Base-by-base conservation (phyloP, 768 basidiomycete species). In the Lactarius sanguifluus region DNA sequence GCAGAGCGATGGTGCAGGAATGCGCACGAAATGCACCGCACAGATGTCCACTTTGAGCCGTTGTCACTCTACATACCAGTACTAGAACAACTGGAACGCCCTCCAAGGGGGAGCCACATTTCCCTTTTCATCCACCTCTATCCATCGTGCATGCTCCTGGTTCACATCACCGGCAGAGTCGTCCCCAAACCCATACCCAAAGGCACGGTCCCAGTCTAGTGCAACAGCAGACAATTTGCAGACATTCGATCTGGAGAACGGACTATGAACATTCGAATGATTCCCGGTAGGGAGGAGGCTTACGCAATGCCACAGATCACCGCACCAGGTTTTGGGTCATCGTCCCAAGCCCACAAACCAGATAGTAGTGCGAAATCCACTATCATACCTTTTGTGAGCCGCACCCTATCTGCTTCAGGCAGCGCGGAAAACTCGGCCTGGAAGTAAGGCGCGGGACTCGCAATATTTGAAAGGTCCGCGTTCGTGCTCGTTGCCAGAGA, bases 311-410 rank as follows among this genome's bases (percentile, higher is more conserved):
- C 81, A 72, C 88, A 89, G 38, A 90, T 74, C 6, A 79, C 77
- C 25, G 84, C 85, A 16, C 79, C 79, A 1, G 88, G 86, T 20
- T 73, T 72, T 5, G 80, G 73, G 47, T 83, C 82, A 16, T 76
- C 76, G 9, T 76, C 71, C 67, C 73, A 75, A 3, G 79, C 74
- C 89, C 89, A 91, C 50, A 86, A 71, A 18, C 89, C 89, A 62
- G 81, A 84, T 30, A 89, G 66, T 71, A 90, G 66, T 13, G 89
- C 89, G 66, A 89, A 82, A 74, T 91, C 89, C 7, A 90, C 83
- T 57, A 91, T 73, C 80, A 86, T 83, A 2, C 89, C 89, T 57
- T 79, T 80, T 20, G 88, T 89, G 32, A 83, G 79, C n/a, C 71
- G 71, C 18, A 82, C 74, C 63, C 87, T 76, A 56, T 79, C 78